phyloP scores from a whole-genome alignment of 2,329 filamentous ascomycete species.

The Raffaelea albimanens region DNA sequence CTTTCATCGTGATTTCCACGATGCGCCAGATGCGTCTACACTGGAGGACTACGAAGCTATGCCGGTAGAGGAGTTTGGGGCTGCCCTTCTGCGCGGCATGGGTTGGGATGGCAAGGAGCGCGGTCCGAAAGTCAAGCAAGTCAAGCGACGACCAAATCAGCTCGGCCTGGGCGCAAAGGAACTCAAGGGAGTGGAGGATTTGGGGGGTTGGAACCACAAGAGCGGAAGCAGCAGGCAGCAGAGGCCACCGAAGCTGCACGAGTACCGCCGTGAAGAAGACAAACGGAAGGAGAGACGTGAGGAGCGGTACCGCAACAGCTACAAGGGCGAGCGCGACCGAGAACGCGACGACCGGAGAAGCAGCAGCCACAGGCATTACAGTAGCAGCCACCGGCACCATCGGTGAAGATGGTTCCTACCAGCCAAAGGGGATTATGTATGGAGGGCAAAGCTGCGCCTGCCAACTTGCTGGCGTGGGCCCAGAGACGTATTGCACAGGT shows the following conservation, averaged over 20 bases:
- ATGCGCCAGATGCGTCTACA: constrained; percentile 65
- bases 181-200: constrained; percentile 15
- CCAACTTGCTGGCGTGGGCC: too few relatives aligned
- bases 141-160: constrained; percentile 66
- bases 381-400: neutral
- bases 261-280: constrained; percentile 15
- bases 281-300: constrained; percentile 12
- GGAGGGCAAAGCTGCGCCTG: too few relatives aligned
- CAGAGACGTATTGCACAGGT: too few relatives aligned
- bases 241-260: constrained; percentile 14
- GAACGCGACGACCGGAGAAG: constrained; percentile 8
- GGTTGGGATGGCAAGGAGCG: constrained; percentile 73
- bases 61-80: constrained; percentile 90
- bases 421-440: too few relatives aligned
- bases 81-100: constrained; percentile 83
- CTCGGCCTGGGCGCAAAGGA: constrained; percentile 64
- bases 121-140: constrained; percentile 50
- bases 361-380: neutral
- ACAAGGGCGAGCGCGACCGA: constrained; percentile 13
- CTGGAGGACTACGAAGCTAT: constrained; percentile 80
- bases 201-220: constrained; percentile 16
- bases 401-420: neutral
- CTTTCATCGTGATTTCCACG: constrained; percentile 59
- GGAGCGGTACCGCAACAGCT: constrained; percentile 12
- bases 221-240: neutral